phyloP scores from a whole-genome alignment of 2,329 filamentous ascomycete species.

The Eurotiales sp. region DNA sequence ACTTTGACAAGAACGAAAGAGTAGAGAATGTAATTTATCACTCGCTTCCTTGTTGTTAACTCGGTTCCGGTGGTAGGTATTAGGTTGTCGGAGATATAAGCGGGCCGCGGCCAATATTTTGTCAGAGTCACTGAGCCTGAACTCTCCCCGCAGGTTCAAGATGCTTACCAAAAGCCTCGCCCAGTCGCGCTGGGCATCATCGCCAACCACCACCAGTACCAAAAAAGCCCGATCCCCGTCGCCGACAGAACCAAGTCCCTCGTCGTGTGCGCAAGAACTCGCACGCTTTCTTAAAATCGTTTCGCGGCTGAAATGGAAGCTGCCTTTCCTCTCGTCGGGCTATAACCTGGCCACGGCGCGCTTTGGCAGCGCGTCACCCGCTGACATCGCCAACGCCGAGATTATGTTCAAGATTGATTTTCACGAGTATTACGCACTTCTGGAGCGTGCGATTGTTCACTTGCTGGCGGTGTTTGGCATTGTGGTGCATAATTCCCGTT shows the following conservation, averaged over 20 bases:
- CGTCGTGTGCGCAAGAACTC: conserved; percentile 42
- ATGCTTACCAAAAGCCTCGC: conserved; percentile 9
- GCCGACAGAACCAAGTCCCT: conserved; percentile 1
- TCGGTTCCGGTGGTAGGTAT: too few species aligned
- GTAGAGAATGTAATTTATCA: too few species aligned
- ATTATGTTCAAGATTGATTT: conserved; percentile 76
- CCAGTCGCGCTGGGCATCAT: conserved; percentile 10
- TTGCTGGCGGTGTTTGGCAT: conserved; percentile 63
- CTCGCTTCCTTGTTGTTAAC: too few species aligned
- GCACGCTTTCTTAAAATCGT: conserved; percentile 59
- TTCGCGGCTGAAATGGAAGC: conserved; percentile 61
- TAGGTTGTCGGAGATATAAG: too few species aligned
- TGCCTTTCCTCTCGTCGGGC: conserved; percentile 55
- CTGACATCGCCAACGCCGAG: conserved; percentile 44
- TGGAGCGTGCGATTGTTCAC: conserved; percentile 67
- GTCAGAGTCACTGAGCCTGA: too few species aligned
- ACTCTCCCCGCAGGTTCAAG: background rate
- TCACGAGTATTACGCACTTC: conserved; percentile 69
- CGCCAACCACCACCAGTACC: background rate
- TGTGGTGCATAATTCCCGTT: conserved; percentile 38
- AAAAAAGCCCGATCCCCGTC: background rate
- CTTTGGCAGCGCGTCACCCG: conserved; percentile 20
- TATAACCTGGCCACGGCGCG: conserved; percentile 49
- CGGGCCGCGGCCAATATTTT: too few species aligned
- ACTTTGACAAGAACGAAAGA: too few species aligned